These are phyloP conservation scores for Verticillium tricorpus DNA, from an alignment of 2,329 filamentous ascomycete species.

Conservation along the genomic window DNA sequence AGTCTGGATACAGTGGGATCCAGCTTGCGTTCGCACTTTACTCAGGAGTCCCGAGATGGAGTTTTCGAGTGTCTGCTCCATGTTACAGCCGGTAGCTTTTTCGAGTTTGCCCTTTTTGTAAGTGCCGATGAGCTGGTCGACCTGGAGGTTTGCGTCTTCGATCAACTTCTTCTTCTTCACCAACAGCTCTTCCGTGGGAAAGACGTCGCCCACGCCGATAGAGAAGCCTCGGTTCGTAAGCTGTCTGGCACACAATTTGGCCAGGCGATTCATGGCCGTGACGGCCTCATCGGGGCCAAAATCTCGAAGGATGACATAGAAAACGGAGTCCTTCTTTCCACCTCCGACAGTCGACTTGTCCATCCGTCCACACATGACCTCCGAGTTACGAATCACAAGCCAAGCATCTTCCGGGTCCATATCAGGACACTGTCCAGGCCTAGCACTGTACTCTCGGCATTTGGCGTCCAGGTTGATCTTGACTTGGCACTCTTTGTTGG, in stretches of 20 bases:
- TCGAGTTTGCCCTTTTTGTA: constrained; percentile 78
- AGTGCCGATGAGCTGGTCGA: constrained; percentile 75
- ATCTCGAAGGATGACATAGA: constrained; percentile 94
- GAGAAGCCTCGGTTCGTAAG: constrained; percentile 92
- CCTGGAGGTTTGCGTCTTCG: constrained; percentile 70
- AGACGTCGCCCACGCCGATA: constrained; percentile 93
- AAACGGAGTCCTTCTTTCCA: constrained; percentile 96
- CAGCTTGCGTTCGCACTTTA: constrained; percentile 85
- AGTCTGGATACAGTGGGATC: constrained; percentile 84
- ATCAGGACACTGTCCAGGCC: constrained; percentile 53
- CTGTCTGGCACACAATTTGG: constrained; percentile 83
- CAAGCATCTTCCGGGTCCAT: constrained; percentile 86
- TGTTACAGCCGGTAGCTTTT: constrained; percentile 83
- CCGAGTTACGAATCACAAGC: constrained; percentile 90
- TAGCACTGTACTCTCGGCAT: constrained; percentile 73
- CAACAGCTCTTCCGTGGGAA: constrained; percentile 68
- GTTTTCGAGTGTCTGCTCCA: constrained; percentile 89
- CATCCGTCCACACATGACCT: constrained; percentile 96
- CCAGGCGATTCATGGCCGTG: constrained; percentile 87
- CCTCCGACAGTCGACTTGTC: constrained; percentile 97
- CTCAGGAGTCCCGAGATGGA: constrained; percentile 86
- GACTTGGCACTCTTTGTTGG: constrained; percentile 78
- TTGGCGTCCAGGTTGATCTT: constrained; percentile 90
- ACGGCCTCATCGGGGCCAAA: constrained; percentile 88
- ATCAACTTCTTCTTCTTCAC: constrained; percentile 73